Evolutionary conservation across 257 asterid genomes (phyloP), one percentile per base, ranked within the genome.

Genomic region (Solanum gracilifrons): DNA sequence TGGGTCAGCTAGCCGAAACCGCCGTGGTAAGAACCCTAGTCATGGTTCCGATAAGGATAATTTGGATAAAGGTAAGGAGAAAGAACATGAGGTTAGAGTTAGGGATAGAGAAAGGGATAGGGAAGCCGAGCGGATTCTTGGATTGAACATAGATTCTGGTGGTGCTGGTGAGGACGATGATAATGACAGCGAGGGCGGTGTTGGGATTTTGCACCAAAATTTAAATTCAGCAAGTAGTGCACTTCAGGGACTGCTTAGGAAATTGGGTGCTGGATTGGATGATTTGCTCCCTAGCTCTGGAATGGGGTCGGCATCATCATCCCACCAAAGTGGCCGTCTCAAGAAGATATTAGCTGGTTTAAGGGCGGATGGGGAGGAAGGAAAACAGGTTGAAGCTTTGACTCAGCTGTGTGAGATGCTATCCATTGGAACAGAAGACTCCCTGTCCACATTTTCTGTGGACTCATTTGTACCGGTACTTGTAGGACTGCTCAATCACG

Each of bases 341-440:
- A 97, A 97, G 94, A 96, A 96, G 99, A 96, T 97, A 74, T 87
- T 97, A 90, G 89, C 99, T 0, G 98, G 99, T 11, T 88, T 97
- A 93, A 90, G 98, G 88, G 98, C 99, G 13, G 99, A 97, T 84
- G 99, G 99, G 0, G 99, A 97, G 94, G 99, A 97, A 92, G 99
- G 99, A 75, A 96, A 87, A 92, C 99, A 97, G 89, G 95, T 97
- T 5, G 99, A 97, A 92, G 99, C 98, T 15, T 88, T 97, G 83
- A 93, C 97, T 0, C 99, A 97, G 95, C 95, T 97, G 25, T 97
- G 99, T 46, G 98, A 97, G 66, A 90, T 96, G 97, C 98, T 97
- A 84, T 95, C 98, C 0, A 97, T 97, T 68, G 99, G 98, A 74
- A 95, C 99, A 0, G 99, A 95, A 94, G 99, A 97, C 39, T 96